Evolutionary conservation across 805 yeast genomes (phyloP), one percentile per base, ranked within the genome.

Genomic region (Yamadazyma kitorensis): DNA sequence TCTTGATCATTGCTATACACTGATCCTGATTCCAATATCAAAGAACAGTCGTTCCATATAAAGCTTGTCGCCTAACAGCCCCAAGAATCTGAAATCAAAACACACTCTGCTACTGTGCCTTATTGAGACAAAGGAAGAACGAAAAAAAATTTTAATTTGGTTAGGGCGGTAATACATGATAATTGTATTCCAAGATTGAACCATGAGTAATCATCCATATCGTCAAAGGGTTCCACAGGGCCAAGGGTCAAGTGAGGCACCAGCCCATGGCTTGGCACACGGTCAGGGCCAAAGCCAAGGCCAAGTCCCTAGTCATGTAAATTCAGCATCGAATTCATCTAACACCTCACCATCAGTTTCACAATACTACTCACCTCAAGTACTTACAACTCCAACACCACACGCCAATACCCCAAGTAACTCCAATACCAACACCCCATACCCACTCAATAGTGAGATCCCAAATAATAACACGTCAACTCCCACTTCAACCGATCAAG

Each of bases 161-260:
- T n/a, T n/a, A n/a, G 24, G 19, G 9, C 9, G 22, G 10, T 19
- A 19, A 19, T 19, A 7, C 22, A 7, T 19, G 10, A 7, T 19
- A 19, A 19, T 19, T 26, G 7, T 7, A 24, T 13, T 7, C 17
- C 32, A 20, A 17, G 6, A n/a, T 4, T 26, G 10, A 9, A 17
- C 17, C 26, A 49, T 49, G 55, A 46, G 48, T 14, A 35, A 26
- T 29, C 59, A 55, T 35, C 59, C 61, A 17, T 55, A 55, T 41
- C 58, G 59, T 34, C 58, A 55, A 33, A 54, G 45, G 40, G 43
- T 34, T 15, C 43, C 42, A 12, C 32, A 31, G 19, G 29, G 27
- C n/a, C 29, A 27, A 17, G 12, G 29, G 25, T 28, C 16, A 31
- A n/a, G n/a, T n/a, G n/a, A n/a, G 9, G 17, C 31, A n/a, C n/a